These are phyloP conservation scores for Acanthamoeba royreba DNA, from an alignment of 208 protist species.

Conservation along the genomic window DNA sequence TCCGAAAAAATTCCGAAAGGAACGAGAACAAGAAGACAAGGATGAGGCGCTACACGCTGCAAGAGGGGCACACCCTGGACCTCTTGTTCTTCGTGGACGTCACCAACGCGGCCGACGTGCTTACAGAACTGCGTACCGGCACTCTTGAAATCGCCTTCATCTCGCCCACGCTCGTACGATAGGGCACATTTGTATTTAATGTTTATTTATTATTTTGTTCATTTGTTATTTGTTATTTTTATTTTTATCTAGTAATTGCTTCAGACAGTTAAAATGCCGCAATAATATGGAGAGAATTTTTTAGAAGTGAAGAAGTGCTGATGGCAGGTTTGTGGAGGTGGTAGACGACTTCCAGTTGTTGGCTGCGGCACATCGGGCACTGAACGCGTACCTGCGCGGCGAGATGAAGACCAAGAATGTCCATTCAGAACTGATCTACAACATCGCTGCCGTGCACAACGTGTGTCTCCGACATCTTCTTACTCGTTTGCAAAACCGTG, in stretches of 20 bases:
- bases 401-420: constrained; percentile 15
- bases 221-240: neutral
- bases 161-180: neutral
- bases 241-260: neutral
- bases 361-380: neutral
- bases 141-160: constrained; percentile 27
- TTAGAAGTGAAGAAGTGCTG: too few species aligned
- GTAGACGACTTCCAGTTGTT: constrained; percentile 30
- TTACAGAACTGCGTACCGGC: neutral
- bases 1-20: too few species aligned
- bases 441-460: neutral
- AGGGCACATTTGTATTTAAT: too few species aligned
- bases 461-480: too few species aligned
- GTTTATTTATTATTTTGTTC: neutral
- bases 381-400: neutral
- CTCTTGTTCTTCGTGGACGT: constrained; percentile 9
- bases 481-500: neutral
- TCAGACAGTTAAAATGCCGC: too few species aligned
- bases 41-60: neutral
- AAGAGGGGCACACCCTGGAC: too few species aligned
- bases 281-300: too few species aligned
- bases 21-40: too few species aligned
- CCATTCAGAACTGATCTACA: constrained; percentile 14
- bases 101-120: neutral
- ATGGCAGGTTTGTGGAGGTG: neutral